Evolutionary conservation across 1,139 yeast genomes (phyloP), one percentile per base, ranked within the genome.

Genomic region (Yamadazyma triangularis): DNA sequence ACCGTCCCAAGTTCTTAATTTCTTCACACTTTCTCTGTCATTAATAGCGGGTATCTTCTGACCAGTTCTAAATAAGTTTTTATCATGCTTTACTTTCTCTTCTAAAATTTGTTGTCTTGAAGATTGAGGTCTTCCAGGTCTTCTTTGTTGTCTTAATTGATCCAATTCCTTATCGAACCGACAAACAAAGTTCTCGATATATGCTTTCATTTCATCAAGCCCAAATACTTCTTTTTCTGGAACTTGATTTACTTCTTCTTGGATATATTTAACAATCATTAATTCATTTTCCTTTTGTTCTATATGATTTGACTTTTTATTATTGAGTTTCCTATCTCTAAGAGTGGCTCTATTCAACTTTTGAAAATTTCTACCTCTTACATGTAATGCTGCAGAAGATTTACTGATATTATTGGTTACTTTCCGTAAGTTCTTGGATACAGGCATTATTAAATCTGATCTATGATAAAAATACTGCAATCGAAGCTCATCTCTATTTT

Each of bases 101-200:
- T 84, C 83, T 37, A 88, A 57, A 22, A 72, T 48, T 42, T 77
- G 79, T 49, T 86, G 95, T 50, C 79, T 76, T 38, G 70, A 72
- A 8, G 83, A 60, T 13, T 86, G 72, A 7, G 97, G 96, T 58
- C 97, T 73, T n/a, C 95, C 94, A 11, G 88, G 79, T 50, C 95
- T 73, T 64, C 95, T 74, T 33, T 70, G 74, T 4, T 53, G 58
- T 42, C 71, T 73, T 36, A 84, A 61, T 35, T 64, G 62, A 10
- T 71, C 71, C 33, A 89, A 56, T 52, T 87, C 96, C 13, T 76
- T 87, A 45, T 80, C 83, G 49, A 78, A 80, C 51, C 94, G 71
- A 13, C 70, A 54, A n/a, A 86, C 60, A 46, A 77, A 85, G 27
- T 75, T 71, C 36, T 73, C 75, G 28, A 86, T 67, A 39, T 86